A percentile compares a stretch with the other conserved stretches of the same genome.
phyloP scores from a whole-genome alignment of 1,284 basidiomycete species.

The Xerocomus minutiporus region DNA sequence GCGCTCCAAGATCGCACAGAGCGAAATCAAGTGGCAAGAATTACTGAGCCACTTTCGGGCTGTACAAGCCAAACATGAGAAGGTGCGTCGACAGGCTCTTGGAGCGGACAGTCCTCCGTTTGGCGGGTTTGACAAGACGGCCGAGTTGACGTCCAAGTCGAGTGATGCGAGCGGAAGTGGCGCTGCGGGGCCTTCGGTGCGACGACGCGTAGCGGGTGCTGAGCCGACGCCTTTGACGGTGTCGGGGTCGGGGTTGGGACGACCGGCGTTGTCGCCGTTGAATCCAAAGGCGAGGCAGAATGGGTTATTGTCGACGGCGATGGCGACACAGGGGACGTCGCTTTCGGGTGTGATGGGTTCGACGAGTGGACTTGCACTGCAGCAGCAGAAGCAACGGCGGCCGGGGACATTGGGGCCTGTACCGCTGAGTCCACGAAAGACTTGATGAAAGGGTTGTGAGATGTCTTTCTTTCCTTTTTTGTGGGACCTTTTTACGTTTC shows the following conservation, averaged over 20 bases:
- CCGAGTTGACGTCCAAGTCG: slow-evolving; percentile 20
- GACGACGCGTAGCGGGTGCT: slow-evolving; percentile 57
- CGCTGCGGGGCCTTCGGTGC: slow-evolving; percentile 38
- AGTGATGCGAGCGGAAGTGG: neutral
- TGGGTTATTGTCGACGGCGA: slow-evolving; percentile 36
- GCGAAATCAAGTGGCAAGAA: slow-evolving; percentile 94
- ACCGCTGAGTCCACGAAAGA: slow-evolving; percentile 34
- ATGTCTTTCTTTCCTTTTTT: neutral
- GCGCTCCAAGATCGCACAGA: slow-evolving; percentile 74
- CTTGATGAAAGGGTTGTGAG: slow-evolving; percentile 4
- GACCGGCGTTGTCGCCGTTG: slow-evolving; percentile 58
- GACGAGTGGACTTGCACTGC: slow-evolving; percentile 31
- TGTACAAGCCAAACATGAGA: slow-evolving; percentile 83
- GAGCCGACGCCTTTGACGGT: slow-evolving; percentile 27
- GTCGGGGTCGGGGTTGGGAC: slow-evolving; percentile 8
- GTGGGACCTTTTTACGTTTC: neutral
- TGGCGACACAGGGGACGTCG: slow-evolving; percentile 19
- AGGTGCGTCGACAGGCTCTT: slow-evolving; percentile 67
- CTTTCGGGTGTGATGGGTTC: slow-evolving; percentile 12
- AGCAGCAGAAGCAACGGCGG: slow-evolving; percentile 49
- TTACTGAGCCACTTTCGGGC: slow-evolving; percentile 81
- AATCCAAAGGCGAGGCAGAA: slow-evolving; percentile 62
- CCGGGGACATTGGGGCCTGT: slow-evolving; percentile 30
- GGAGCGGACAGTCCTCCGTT: slow-evolving; percentile 35
- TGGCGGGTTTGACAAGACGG: slow-evolving; percentile 19